Base-by-base conservation (phyloP, 2,329 filamentous ascomycete species). In the Westerdykella sp. region DNA sequence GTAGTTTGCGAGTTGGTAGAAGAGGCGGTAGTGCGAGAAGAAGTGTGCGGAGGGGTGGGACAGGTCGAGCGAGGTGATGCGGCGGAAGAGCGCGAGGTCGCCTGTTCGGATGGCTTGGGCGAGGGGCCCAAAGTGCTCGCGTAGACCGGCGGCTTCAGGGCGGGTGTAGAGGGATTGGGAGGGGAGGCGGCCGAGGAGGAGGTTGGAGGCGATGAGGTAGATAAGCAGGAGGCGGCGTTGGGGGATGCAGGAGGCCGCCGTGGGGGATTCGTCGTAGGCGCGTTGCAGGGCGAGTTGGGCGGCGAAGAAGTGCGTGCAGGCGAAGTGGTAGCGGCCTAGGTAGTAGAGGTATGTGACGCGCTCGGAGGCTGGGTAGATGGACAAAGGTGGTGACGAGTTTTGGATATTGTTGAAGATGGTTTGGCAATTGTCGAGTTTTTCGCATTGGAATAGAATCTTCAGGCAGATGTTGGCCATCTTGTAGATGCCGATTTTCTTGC, bases 261-360 rank as follows among this genome's bases (percentile, higher is more conserved):
- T 45, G 4, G 53, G 78, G 51, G 87, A 86, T 65, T 94, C 84
- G 40, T 83, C 70, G 66, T 95, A 96, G 2, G 91, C 87, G 21
- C 83, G 76, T 57, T 94, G 79, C 6, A 96, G 73, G 30, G 84
- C 87, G 39, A 80, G 73, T 41, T 84, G 80, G 0, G 90, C 88
- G 21, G 85, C 82, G 48, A 79, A 80, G 66, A 88, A 95, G 61
- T 95, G 84, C 53, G 82, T 85, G 64, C 87, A 90, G 50, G 86
- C 81, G 63, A 95, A 88, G 59, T 90, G 81, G 68, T 91, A 96
- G 45, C 89, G 84, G 14, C 91, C 91, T 5, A 97, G 82, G 62
- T 95, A 95, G 70, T 95, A 96, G 12, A 97, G 81, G 56, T 90
- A 97, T 3, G 89, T 95, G 40, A 95, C 88, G 39, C 89, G 81